These are phyloP conservation scores for Ambrosia hybrid DNA, from an alignment of 140 eudicot genomes.

Conservation along the genomic window DNA sequence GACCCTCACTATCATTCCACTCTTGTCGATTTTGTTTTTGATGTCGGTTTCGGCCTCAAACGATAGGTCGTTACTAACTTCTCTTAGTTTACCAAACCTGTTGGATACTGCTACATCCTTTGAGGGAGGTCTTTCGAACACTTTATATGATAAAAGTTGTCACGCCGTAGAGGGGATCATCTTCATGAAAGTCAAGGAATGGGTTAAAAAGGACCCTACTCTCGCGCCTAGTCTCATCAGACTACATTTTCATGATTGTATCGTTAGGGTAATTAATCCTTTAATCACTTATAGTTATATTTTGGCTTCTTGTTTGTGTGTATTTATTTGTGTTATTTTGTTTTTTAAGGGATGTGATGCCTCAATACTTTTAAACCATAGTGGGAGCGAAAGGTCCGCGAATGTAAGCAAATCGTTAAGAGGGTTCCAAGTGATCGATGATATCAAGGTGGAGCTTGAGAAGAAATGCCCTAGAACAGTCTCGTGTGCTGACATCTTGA, in stretches of 20 bases:
- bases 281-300: too few species aligned
- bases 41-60: slow-evolving; percentile 26
- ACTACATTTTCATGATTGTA: slow-evolving; percentile 76
- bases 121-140: slow-evolving; percentile 45
- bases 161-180: slow-evolving; percentile 52
- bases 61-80: not conserved
- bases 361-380: slow-evolving; percentile 59
- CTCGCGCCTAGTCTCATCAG: slow-evolving; percentile 74
- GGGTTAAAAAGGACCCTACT: slow-evolving; percentile 60
- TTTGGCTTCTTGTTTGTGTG: too few species aligned
- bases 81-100: slow-evolving; percentile 34
- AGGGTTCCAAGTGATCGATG: slow-evolving; percentile 79
- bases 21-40: slow-evolving; percentile 1
- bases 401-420: slow-evolving; percentile 64
- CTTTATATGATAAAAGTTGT: slow-evolving; percentile 52
- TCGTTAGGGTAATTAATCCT: slow-evolving; percentile 43
- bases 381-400: slow-evolving; percentile 69
- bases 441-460: slow-evolving; percentile 68
- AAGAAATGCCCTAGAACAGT: slow-evolving; percentile 71
- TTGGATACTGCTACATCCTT: slow-evolving; percentile 8
- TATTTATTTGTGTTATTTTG: too few species aligned
- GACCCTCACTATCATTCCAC: not conserved
- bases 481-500: slow-evolving; percentile 81
- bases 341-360: slow-evolving; percentile 72
- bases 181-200: slow-evolving; percentile 46